These are phyloP conservation scores for Debaryomyces sp. DNA, from an alignment of 1,139 yeast genomes.

Conservation along the genomic window DNA sequence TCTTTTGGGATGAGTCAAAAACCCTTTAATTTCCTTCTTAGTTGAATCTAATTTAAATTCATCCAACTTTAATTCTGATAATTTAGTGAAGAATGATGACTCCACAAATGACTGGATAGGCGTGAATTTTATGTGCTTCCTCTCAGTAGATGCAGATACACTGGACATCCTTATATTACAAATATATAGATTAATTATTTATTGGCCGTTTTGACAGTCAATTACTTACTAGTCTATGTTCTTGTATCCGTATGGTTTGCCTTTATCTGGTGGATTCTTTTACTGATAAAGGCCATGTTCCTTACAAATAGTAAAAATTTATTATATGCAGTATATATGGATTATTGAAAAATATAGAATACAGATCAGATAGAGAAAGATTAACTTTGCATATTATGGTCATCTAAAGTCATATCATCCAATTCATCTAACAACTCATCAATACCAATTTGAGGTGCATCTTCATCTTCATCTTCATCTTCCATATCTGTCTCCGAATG, in stretches of 20 bases:
- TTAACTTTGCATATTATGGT: conserved; percentile 29
- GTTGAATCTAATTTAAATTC: conserved; percentile 63
- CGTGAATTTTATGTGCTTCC: conserved; percentile 33
- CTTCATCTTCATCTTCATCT: conserved; percentile 59
- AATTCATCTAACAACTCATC: conserved; percentile 89
- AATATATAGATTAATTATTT: background rate
- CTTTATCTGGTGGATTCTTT: background rate
- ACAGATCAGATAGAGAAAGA: background rate
- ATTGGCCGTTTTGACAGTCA: background rate
- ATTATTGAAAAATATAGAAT: background rate
- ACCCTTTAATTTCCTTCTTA: conserved; percentile 41
- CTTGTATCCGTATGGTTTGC: background rate
- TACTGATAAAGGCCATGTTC: background rate
- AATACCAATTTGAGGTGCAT: conserved; percentile 74
- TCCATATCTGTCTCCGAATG: conserved; percentile 44
- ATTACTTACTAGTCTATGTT: background rate
- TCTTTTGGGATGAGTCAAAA: conserved; percentile 32
- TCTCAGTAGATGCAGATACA: background rate
- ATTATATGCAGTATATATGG: conserved; percentile 10
- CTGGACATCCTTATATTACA: background rate
- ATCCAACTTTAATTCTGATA: conserved; percentile 69
- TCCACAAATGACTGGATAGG: conserved; percentile 77
- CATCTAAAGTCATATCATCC: conserved; percentile 86
- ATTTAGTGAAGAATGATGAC: conserved; percentile 78
- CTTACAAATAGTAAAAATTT: background rate